A percentile compares a stretch with the other conserved stretches of the same genome.
These are phyloP conservation scores for Bimuria novae-zelandiae DNA, from an alignment of 2,329 filamentous ascomycete genomes.

Conservation along the genomic window DNA sequence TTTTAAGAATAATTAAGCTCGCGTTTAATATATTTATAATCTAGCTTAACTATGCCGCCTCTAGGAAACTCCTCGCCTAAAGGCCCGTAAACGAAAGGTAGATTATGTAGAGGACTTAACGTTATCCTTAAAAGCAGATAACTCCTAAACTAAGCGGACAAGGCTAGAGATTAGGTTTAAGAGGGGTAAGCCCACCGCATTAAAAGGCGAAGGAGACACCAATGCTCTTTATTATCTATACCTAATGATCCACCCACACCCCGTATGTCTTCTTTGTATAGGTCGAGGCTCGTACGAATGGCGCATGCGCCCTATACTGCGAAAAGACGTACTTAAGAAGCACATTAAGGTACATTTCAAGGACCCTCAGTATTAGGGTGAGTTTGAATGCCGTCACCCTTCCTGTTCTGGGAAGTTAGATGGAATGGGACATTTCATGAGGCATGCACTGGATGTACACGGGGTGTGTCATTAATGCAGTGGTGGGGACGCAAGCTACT, in stretches of 20 bases:
- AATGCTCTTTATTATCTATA: not conserved
- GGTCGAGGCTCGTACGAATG: slow-evolving; percentile 17
- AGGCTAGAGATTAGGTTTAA: slow-evolving; percentile 6
- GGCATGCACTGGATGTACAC: slow-evolving; percentile 13
- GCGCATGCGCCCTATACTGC: slow-evolving; percentile 8
- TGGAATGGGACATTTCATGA: too few relatives aligned
- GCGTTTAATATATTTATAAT: too few relatives aligned
- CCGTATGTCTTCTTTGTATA: slow-evolving; percentile 23
- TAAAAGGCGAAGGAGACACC: not conserved
- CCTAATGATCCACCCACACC: slow-evolving; percentile 11
- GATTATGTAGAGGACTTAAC: too few relatives aligned
- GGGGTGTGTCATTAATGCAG: slow-evolving; percentile 13
- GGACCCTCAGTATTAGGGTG: slow-evolving; percentile 8
- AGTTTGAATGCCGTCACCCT: too few relatives aligned
- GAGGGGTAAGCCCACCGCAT: too few relatives aligned
- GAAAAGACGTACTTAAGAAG: slow-evolving; percentile 23
- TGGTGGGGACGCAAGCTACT: not conserved
- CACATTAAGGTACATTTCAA: slow-evolving; percentile 15
- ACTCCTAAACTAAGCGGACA: slow-evolving; percentile 8
- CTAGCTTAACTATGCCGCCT: too few relatives aligned
- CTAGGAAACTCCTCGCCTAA: too few relatives aligned
- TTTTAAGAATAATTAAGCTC: too few relatives aligned
- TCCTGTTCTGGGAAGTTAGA: too few relatives aligned
- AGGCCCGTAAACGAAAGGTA: too few relatives aligned
- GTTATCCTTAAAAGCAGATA: too few relatives aligned